A percentile compares a stretch with the other conserved stretches of the same genome.
Evolutionary conservation across 1,284 basidiomycete genomes (phyloP).

Genomic region (Marasmius sp.): DNA sequence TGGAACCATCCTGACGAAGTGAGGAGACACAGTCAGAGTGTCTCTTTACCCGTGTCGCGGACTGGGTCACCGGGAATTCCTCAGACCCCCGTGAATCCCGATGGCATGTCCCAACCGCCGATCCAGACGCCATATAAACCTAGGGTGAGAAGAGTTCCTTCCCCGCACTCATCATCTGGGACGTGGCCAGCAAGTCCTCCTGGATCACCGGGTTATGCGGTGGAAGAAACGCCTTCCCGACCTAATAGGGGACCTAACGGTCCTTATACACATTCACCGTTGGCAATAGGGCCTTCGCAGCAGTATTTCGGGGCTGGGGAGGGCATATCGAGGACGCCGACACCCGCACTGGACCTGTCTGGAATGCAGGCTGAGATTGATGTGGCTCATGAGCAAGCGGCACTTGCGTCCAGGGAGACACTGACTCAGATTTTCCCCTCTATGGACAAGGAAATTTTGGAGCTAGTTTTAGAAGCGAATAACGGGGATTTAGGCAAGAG

Average conservation of each 20-base stretch:
- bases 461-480: constrained; percentile 86
- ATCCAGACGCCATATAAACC: constrained; percentile 76
- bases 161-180: constrained; percentile 31
- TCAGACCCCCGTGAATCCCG: constrained; percentile 36
- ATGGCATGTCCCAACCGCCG: constrained; percentile 33
- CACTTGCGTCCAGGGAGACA: constrained; percentile 66
- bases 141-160: constrained; percentile 55
- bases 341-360: constrained; percentile 66
- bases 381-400: constrained; percentile 66
- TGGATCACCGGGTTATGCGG: constrained; percentile 7
- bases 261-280: constrained; percentile 44
- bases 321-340: constrained; percentile 47
- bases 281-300: constrained; percentile 40
- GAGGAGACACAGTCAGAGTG: constrained; percentile 21
- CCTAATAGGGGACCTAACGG: constrained; percentile 14
- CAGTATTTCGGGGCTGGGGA: constrained; percentile 14
- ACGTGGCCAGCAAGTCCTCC: constrained; percentile 1
- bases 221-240: constrained; percentile 53
- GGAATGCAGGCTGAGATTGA: constrained; percentile 82
- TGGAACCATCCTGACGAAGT: constrained; percentile 41
- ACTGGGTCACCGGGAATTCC: constrained; percentile 23
- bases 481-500: constrained; percentile 87
- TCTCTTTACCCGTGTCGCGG: background rate
- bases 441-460: constrained; percentile 79
- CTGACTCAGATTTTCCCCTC: constrained; percentile 85